These are phyloP conservation scores for Phytophthora macrochlamydospora DNA, from an alignment of 352 stramenopile genomes.

Conservation along the genomic window DNA sequence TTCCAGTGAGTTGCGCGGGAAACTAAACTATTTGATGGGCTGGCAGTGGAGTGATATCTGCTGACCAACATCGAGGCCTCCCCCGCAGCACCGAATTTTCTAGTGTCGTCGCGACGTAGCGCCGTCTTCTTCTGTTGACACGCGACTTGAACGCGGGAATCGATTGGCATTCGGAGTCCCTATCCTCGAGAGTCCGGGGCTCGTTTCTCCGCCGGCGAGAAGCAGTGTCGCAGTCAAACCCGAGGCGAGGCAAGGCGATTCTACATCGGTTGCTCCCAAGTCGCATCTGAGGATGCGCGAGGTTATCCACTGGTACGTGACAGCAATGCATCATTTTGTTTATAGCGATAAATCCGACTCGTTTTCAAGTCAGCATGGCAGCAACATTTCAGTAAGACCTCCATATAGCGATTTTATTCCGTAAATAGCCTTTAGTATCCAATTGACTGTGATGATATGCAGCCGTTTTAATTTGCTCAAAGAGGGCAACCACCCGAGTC, in stretches of 20 bases:
- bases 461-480: neutral
- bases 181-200: slow-evolving; percentile 15
- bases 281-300: neutral
- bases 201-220: slow-evolving; percentile 28
- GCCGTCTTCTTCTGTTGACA: slow-evolving; percentile 8
- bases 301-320: neutral
- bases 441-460: neutral
- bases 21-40: neutral
- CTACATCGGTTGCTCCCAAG: slow-evolving; percentile 22
- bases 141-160: slow-evolving; percentile 9
- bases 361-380: neutral
- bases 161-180: slow-evolving; percentile 18
- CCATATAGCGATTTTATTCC: neutral
- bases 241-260: slow-evolving; percentile 10
- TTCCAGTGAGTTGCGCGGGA: no score
- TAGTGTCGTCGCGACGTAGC: slow-evolving; percentile 25
- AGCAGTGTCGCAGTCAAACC: slow-evolving; percentile 16
- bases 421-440: neutral
- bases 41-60: neutral
- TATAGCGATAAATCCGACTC: slow-evolving; percentile 1
- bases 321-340: neutral
- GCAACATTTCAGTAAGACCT: neutral
- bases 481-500: neutral
- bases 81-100: slow-evolving; percentile 13
- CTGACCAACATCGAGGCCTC: neutral